Conservation (phyloP, 306 rosid species). For the Pyrus betulifolia region DNA sequence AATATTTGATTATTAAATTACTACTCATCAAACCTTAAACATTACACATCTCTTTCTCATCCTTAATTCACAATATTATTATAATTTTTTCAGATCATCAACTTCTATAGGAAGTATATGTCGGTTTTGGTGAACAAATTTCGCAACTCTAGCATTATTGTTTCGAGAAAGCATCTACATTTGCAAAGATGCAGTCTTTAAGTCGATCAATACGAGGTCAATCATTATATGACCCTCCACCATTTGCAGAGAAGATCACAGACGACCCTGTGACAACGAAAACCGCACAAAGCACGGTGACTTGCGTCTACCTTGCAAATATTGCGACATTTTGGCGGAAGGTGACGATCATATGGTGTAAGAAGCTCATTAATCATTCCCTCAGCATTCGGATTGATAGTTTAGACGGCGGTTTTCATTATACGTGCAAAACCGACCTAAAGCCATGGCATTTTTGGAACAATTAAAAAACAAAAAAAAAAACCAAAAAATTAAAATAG, state of each 20-base stretch:
- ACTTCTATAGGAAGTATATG: neutral
- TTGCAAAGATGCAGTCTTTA: constrained; percentile 31
- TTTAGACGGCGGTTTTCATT: constrained; percentile 40
- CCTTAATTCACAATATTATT: neutral
- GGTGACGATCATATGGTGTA: constrained; percentile 63
- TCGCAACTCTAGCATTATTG: neutral
- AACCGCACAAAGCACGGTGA: constrained; percentile 68
- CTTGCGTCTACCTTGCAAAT: constrained; percentile 54
- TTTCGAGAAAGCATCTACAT: neutral
- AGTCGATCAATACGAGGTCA: constrained; percentile 43
- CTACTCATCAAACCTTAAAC: neutral
- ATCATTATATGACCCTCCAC: constrained; percentile 30
- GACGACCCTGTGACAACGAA: constrained; percentile 59
- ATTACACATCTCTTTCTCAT: neutral
- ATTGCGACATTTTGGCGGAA: constrained; percentile 57
- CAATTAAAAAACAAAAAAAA: constrained; percentile 5
- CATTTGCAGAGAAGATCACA: constrained; percentile 50
- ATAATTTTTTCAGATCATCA: neutral
- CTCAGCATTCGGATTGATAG: constrained; percentile 49
- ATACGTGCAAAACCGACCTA: constrained; percentile 58
- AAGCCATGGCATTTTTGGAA: constrained; percentile 86
- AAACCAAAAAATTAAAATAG: no score
- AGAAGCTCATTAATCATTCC: constrained; percentile 57
- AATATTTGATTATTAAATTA: neutral
- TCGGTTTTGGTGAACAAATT: neutral